phyloP scores from a whole-genome alignment of 306 rosid species.

The Quercus cerris region DNA sequence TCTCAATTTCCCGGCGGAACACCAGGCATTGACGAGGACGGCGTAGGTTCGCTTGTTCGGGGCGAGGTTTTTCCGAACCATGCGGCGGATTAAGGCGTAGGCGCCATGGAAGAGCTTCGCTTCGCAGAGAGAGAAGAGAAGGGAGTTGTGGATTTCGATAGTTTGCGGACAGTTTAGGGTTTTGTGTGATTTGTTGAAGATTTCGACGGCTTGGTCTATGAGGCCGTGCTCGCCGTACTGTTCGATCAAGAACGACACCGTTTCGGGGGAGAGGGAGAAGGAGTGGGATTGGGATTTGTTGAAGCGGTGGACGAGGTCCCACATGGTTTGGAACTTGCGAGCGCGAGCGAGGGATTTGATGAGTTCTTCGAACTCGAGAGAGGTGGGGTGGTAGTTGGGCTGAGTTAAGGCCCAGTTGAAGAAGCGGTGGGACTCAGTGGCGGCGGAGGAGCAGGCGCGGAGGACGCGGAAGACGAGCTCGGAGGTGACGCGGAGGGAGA shows the following conservation, averaged over 20 bases:
- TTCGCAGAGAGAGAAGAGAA: constrained; percentile 69
- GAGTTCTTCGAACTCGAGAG: constrained; percentile 86
- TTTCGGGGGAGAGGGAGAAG: constrained; percentile 56
- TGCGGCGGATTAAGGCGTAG: constrained; percentile 69
- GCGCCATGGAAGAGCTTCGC: constrained; percentile 77
- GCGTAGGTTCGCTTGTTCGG: constrained; percentile 69
- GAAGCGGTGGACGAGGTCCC: constrained; percentile 69
- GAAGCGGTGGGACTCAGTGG: constrained; percentile 73
- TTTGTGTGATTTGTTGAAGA: constrained; percentile 54
- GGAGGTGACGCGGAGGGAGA: constrained; percentile 61
- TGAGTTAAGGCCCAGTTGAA: constrained; percentile 83
- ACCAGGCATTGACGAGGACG: constrained; percentile 81
- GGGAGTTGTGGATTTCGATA: constrained; percentile 55
- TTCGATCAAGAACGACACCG: constrained; percentile 57
- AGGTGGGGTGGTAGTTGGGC: constrained; percentile 66
- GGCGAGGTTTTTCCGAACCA: constrained; percentile 52
- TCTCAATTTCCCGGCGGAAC: constrained; percentile 70
- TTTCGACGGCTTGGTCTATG: constrained; percentile 63
- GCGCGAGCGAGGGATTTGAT: constrained; percentile 59
- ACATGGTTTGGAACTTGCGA: constrained; percentile 73
- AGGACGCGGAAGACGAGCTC: constrained; percentile 90
- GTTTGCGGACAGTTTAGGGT: constrained; percentile 49
- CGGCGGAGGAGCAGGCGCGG: constrained; percentile 62
- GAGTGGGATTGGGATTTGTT: constrained; percentile 22
- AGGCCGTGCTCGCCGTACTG: constrained; percentile 74